Percentiles rank a stretch among this genome's conserved stretches.
Conservation (phyloP, 495 filamentous ascomycete genomes). For the Annulohypoxylon nitens region DNA sequence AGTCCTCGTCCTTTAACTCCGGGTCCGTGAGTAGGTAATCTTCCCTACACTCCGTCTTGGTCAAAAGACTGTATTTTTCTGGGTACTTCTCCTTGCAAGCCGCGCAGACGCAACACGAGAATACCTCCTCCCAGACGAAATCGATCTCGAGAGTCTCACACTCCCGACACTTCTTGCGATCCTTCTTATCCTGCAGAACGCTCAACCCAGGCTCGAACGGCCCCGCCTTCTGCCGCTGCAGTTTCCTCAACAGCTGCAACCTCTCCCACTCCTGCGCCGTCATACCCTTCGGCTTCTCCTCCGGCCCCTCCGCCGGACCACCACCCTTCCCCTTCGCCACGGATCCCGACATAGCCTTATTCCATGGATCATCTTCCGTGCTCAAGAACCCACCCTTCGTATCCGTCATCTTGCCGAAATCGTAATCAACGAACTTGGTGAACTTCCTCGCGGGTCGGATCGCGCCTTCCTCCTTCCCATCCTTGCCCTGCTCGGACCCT, state of each 20-base stretch:
- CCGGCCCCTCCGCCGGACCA: constrained; percentile 52
- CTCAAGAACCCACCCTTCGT: constrained; percentile 95
- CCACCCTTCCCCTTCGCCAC: constrained; percentile 47
- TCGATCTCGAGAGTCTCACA: constrained; percentile 89
- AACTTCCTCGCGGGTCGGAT: constrained; percentile 85
- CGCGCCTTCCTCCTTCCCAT: constrained; percentile 60
- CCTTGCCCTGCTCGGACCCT: constrained; percentile 53
- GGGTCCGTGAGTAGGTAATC: constrained; percentile 97
- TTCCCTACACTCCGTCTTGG: constrained; percentile 95
- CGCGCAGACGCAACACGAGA: constrained; percentile 39
- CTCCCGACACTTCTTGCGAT: constrained; percentile 82
- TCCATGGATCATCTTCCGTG: constrained; percentile 88
- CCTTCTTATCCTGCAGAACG: constrained; percentile 70
- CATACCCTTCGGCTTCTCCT: constrained; percentile 81
- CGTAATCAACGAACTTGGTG: constrained; percentile 93
- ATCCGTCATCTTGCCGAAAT: constrained; percentile 97
- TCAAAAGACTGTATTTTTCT: constrained; percentile 92
- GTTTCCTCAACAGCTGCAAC: constrained; percentile 74
- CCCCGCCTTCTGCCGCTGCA: constrained; percentile 80
- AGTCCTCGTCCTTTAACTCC: constrained; percentile 84
- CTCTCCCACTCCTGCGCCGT: constrained; percentile 93
- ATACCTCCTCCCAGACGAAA: constrained; percentile 88
- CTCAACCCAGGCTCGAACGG: constrained; percentile 89
- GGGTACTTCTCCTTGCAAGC: constrained; percentile 81
- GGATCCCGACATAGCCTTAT: constrained; percentile 75